Evolutionary conservation across 352 stramenopile species (phyloP).

Genomic region (Phytophthora pinifolia): DNA sequence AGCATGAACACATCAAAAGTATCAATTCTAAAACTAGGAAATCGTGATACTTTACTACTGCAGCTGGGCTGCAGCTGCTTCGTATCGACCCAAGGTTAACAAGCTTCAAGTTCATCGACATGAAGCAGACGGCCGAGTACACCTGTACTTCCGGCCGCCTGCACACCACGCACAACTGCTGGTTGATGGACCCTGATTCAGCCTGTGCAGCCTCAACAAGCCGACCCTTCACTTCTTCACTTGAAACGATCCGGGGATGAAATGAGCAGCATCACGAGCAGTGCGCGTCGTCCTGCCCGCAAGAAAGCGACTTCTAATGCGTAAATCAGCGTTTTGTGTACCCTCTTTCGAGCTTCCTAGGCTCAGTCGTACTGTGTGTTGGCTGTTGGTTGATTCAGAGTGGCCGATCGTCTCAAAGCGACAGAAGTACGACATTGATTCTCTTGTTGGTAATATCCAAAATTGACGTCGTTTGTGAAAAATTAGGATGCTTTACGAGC

Average conservation of each 20-base stretch:
- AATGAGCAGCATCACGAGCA: conserved; percentile 20
- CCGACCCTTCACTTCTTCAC: too few relatives aligned
- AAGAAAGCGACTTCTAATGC: conserved; percentile 39
- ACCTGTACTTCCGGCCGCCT: conserved; percentile 25
- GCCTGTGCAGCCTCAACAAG: too few relatives aligned
- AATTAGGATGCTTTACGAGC: conserved; percentile 47
- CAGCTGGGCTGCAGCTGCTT: too few relatives aligned
- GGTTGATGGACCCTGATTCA: too few relatives aligned
- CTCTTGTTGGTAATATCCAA: background rate
- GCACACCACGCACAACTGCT: conserved; percentile 41
- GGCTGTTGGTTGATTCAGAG: conserved; percentile 20
- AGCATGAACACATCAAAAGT: too few relatives aligned
- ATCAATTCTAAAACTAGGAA: too few relatives aligned
- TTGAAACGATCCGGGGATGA: too few relatives aligned
- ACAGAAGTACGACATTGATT: conserved; percentile 39
- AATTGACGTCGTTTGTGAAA: background rate
- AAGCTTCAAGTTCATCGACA: conserved; percentile 30
- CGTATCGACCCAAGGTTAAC: too few relatives aligned
- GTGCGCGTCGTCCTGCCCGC: conserved; percentile 11
- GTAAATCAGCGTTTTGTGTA: conserved; percentile 13
- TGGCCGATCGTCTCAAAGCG: conserved; percentile 49
- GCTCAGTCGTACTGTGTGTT: background rate
- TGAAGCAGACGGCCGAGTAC: conserved; percentile 41
- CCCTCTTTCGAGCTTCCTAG: background rate
- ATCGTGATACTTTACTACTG: too few relatives aligned